A percentile compares a stretch with the other conserved stretches of the same genome.
Evolutionary conservation across 176 grass and related monocot species (phyloP).

Genomic region (Musa troglodytarum): DNA sequence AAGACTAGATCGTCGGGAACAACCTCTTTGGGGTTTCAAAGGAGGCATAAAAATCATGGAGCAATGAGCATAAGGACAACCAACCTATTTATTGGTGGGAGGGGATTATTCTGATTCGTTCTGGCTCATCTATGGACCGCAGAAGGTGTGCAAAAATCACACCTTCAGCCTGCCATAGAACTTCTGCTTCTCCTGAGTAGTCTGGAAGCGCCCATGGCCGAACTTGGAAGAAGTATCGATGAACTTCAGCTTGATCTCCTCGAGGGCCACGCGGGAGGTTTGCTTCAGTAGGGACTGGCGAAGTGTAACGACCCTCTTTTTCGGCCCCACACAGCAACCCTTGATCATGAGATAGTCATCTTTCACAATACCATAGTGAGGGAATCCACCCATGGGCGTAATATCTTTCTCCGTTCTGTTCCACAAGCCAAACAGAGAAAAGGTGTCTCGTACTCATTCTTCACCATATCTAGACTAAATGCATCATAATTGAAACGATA

Average conservation of each 20-base stretch:
- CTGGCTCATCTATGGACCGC: no score
- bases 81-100: no score
- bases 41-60: no score
- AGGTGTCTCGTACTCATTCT: no score
- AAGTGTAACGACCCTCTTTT: slow-evolving; percentile 88
- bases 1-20: no score
- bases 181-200: slow-evolving; percentile 81
- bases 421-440: not conserved
- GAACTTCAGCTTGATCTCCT: slow-evolving; percentile 98
- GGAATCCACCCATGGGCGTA: slow-evolving; percentile 94
- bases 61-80: no score
- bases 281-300: slow-evolving; percentile 79
- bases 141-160: not conserved
- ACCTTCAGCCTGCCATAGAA: slow-evolving; percentile 59
- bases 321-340: slow-evolving; percentile 79
- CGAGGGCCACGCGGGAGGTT: slow-evolving; percentile 67
- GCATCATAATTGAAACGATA: no score
- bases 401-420: slow-evolving; percentile 93
- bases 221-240: slow-evolving; percentile 93
- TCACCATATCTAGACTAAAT: no score
- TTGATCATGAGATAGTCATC: slow-evolving; percentile 91
- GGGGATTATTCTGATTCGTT: no score
- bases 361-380: slow-evolving; percentile 84
- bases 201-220: slow-evolving; percentile 84
- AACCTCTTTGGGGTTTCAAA: no score